Conservation (phyloP, 202 grass and related monocot genomes). For the Setaria italica region DNA sequence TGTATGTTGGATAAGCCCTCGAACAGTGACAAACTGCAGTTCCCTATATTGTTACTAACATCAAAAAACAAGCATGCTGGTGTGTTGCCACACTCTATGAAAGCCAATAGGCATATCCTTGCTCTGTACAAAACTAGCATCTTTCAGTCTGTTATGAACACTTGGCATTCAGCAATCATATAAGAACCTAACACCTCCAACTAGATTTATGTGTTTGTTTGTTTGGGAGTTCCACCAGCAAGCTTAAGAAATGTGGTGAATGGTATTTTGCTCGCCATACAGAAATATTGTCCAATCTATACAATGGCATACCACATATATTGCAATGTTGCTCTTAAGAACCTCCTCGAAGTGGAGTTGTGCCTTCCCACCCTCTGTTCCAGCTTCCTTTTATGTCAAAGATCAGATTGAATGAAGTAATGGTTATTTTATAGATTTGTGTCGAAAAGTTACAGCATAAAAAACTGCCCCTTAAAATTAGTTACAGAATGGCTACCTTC, state of each 20-base stretch:
- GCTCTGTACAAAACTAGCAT: neutral
- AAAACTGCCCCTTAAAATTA: slow-evolving; percentile 6
- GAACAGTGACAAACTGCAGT: slow-evolving; percentile 16
- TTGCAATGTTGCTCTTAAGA: slow-evolving; percentile 94
- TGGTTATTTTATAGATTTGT: slow-evolving; percentile 1
- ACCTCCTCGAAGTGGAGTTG: slow-evolving; percentile 94
- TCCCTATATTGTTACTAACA: neutral
- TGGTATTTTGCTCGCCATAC: neutral
- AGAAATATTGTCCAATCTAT: neutral
- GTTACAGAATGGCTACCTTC: slow-evolving; percentile 57
- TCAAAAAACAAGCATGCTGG: neutral
- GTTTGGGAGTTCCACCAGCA: slow-evolving; percentile 32
- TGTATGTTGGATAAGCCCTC: neutral
- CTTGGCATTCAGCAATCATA: neutral
- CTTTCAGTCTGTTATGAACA: neutral
- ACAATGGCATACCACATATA: slow-evolving; percentile 86
- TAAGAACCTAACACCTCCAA: neutral
- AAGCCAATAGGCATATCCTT: neutral
- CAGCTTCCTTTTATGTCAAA: slow-evolving; percentile 84
- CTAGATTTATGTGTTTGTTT: slow-evolving; percentile 18
- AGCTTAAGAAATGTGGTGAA: slow-evolving; percentile 33
- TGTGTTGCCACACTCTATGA: slow-evolving; percentile 16
- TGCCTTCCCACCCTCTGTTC: slow-evolving; percentile 81
- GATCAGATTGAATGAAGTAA: slow-evolving; percentile 7
- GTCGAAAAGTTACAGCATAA: slow-evolving; percentile 2